Evolutionary conservation across 345 rosid species (phyloP), one percentile per base, ranked within the genome.

Genomic region (Salix viminalis): DNA sequence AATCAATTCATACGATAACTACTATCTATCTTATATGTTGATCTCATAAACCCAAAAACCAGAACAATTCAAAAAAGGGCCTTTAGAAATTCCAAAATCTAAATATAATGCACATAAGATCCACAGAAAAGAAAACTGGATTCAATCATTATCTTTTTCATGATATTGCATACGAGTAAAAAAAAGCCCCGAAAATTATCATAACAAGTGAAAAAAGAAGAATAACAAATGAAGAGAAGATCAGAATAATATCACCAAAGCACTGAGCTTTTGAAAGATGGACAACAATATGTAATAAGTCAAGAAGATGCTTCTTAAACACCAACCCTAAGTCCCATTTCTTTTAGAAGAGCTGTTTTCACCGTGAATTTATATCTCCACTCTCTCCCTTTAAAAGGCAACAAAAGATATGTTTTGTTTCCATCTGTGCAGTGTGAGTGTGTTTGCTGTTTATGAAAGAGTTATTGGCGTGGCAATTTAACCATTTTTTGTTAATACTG

Each of bases 361-460:
- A 19, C 44, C 54, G 61, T 39, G 56, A 13, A 69, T 79, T 79
- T 79, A 79, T 67, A 19, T 73, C 65, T 46, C 39, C 50, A 24
- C 41, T 32, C 39, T 34, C 44, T 73, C 65, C 34, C 81, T 74
- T 11, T 66, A 68, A 69, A 69, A 58, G 77, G 77, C 41, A 79
- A 73, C 52, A 60, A 61, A 79, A 74, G 62, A 79, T 68, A 73
- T 67, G 65, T 60, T 69, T 14, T 54, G 44, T 54, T 62, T 41
- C 72, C 67, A 52, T 72, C 34, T 66, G 56, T n/a, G 15, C 74
- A 41, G 42, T 41, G 34, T 37, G 54, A 32, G 26, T 42, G 42
- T 39, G 42, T 76, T 58, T 73, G 73, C 81, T 67, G 77, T 44
- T 73, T 58, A 69, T 69, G 74, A 48, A 30, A 64, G 72, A 66